Conservation (phyloP, 2,329 filamentous ascomycete genomes). For the Alternaria consortialis region DNA sequence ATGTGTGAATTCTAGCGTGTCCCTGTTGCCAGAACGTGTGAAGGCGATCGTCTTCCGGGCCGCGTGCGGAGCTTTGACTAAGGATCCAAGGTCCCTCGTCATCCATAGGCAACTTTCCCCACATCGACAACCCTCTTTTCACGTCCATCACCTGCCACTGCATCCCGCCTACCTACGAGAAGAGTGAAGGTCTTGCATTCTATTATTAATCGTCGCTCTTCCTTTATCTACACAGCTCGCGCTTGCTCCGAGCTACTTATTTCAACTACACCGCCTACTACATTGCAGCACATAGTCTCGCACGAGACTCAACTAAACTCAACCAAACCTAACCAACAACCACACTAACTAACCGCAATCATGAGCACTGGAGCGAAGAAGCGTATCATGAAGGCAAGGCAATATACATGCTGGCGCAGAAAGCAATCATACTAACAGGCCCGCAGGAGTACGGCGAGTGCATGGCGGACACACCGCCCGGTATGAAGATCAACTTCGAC, state of each 20-base stretch:
- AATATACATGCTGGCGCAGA: not conserved
- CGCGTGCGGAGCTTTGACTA: conserved; percentile 26
- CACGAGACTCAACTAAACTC: conserved; percentile 11
- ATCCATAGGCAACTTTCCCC: conserved; percentile 24
- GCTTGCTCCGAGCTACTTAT: conserved; percentile 1
- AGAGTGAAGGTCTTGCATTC: conserved; percentile 5
- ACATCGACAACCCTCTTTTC: conserved; percentile 20
- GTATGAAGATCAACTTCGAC: conserved; percentile 58
- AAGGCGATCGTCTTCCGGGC: conserved; percentile 16
- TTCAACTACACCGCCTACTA: not conserved
- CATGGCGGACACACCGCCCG: conserved; percentile 45
- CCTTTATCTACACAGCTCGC: not conserved
- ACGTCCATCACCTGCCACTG: conserved; percentile 11
- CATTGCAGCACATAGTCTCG: conserved; percentile 15
- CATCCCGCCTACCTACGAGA: conserved; percentile 3
- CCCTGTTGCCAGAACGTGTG: conserved; percentile 8
- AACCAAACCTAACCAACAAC: not conserved
- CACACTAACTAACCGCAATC: conserved; percentile 20
- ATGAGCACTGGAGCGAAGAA: conserved; percentile 55
- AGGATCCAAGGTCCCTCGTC: conserved; percentile 19
- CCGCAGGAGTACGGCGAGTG: conserved; percentile 50
- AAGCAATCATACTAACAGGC: conserved; percentile 19
- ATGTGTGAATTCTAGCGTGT: conserved; percentile 10
- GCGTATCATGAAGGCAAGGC: conserved; percentile 56
- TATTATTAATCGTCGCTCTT: not conserved